Percentiles rank a stretch among this genome's conserved stretches.
Evolutionary conservation across 2,329 filamentous ascomycete genomes (phyloP).

Genomic region (Didymella arachidicola): DNA sequence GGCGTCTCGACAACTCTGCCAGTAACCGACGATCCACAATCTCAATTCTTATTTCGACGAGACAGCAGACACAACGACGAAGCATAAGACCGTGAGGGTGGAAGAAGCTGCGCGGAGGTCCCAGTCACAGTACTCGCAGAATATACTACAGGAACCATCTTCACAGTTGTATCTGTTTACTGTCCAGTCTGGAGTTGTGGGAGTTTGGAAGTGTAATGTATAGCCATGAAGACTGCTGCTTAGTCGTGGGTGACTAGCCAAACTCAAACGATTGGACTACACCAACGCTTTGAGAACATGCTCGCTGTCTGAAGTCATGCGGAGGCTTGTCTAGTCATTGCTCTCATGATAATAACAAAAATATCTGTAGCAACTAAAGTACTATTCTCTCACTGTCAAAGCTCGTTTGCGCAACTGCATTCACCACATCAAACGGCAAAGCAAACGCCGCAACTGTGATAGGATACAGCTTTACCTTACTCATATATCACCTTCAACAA

Average conservation of each 20-base stretch:
- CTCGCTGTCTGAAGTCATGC: neutral
- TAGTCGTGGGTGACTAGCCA: neutral
- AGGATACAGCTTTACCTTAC: neutral
- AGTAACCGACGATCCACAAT: neutral
- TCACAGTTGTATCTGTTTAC: slow-evolving; percentile 9
- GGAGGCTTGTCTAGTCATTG: neutral
- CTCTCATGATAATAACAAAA: neutral
- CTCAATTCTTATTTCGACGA: neutral
- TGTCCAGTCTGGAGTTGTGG: neutral
- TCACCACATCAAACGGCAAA: neutral
- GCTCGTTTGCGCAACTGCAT: neutral
- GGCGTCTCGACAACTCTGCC: neutral
- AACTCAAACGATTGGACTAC: neutral
- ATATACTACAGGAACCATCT: neutral
- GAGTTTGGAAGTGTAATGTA: neutral
- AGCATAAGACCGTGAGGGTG: neutral
- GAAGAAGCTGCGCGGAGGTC: neutral
- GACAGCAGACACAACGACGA: neutral
- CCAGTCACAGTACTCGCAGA: neutral
- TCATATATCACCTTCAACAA: neutral
- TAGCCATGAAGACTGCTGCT: neutral
- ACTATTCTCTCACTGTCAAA: neutral
- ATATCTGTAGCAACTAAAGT: neutral
- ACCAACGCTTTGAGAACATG: neutral
- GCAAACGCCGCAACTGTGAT: slow-evolving; percentile 6